Evolutionary conservation across 2,329 filamentous ascomycete genomes (phyloP).

Genomic region (Fusarium sp.): DNA sequence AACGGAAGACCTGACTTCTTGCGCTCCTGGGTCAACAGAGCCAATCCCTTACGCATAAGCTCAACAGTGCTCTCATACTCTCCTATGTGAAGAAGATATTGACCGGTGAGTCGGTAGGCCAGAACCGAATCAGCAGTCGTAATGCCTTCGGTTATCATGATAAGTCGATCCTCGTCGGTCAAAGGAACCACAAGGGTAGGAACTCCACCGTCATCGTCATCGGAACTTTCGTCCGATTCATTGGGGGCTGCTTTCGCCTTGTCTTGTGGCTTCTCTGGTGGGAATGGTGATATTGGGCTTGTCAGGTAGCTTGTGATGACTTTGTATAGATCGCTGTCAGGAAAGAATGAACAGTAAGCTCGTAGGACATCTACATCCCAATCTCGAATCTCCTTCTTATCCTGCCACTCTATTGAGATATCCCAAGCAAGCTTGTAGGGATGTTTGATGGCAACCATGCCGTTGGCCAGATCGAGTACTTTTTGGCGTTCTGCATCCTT

Average conservation of each 20-base stretch:
- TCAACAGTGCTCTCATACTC: conserved; percentile 88
- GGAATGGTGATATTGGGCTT: conserved; percentile 87
- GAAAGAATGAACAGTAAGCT: conserved; percentile 86
- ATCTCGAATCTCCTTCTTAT: conserved; percentile 78
- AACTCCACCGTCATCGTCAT: conserved; percentile 69
- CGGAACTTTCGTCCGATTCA: conserved; percentile 67
- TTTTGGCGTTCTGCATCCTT: conserved; percentile 79
- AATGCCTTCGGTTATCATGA: conserved; percentile 83
- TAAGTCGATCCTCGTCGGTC: conserved; percentile 80
- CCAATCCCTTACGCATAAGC: conserved; percentile 79
- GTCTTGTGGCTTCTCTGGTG: conserved; percentile 53
- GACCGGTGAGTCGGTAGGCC: conserved; percentile 83
- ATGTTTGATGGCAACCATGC: conserved; percentile 97
- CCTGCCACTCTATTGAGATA: conserved; percentile 89
- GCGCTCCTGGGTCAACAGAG: conserved; percentile 69
- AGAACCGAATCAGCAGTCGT: conserved; percentile 77
- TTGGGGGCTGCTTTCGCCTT: conserved; percentile 45
- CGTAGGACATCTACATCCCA: conserved; percentile 83
- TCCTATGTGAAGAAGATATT: conserved; percentile 86
- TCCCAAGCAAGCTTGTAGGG: conserved; percentile 92
- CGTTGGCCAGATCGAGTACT: conserved; percentile 81
- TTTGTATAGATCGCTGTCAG: conserved; percentile 83
- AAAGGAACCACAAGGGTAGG: conserved; percentile 68
- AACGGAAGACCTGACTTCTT: conserved; percentile 77
- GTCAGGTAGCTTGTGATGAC: conserved; percentile 85